Percentiles rank a stretch among this genome's conserved stretches.
phyloP scores from a whole-genome alignment of 495 filamentous ascomycete species.

The Geopyxis carbonaria region DNA sequence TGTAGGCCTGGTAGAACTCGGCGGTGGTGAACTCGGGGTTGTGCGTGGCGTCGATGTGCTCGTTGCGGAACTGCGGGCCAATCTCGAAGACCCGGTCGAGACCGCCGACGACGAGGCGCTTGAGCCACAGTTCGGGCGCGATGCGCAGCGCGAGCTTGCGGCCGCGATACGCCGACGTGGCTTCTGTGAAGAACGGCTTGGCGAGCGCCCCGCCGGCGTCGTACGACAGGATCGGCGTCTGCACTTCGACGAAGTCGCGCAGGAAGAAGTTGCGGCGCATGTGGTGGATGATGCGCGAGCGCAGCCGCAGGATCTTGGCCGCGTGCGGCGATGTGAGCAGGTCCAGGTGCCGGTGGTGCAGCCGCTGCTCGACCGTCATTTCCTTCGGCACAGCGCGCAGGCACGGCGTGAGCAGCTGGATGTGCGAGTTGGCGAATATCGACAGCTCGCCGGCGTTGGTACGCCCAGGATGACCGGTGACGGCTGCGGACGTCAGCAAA shows the following conservation, averaged over 20 bases:
- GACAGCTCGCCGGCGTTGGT: slow-evolving; percentile 64
- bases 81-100: slow-evolving; percentile 84
- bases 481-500: slow-evolving; percentile 29
- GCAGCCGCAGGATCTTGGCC: slow-evolving; percentile 51
- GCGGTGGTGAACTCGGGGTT: slow-evolving; percentile 95
- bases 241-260: slow-evolving; percentile 63
- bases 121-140: slow-evolving; percentile 90
- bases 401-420: slow-evolving; percentile 55
- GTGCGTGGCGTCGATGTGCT: slow-evolving; percentile 82
- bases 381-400: slow-evolving; percentile 55
- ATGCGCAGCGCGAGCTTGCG: slow-evolving; percentile 58
- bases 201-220: slow-evolving; percentile 68
- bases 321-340: slow-evolving; percentile 51
- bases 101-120: slow-evolving; percentile 80
- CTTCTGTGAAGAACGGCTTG: slow-evolving; percentile 58
- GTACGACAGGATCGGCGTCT: slow-evolving; percentile 68
- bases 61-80: slow-evolving; percentile 83
- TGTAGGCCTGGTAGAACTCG: slow-evolving; percentile 86
- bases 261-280: slow-evolving; percentile 57
- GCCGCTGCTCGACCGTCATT: slow-evolving; percentile 42
- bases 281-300: slow-evolving; percentile 55
- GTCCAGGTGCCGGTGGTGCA: slow-evolving; percentile 60
- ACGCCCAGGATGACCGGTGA: slow-evolving; percentile 55
- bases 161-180: slow-evolving; percentile 50
- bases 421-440: slow-evolving; percentile 46